Evolutionary conservation across 306 rosid species (phyloP).

Genomic region (Ormosia emarginata): DNA sequence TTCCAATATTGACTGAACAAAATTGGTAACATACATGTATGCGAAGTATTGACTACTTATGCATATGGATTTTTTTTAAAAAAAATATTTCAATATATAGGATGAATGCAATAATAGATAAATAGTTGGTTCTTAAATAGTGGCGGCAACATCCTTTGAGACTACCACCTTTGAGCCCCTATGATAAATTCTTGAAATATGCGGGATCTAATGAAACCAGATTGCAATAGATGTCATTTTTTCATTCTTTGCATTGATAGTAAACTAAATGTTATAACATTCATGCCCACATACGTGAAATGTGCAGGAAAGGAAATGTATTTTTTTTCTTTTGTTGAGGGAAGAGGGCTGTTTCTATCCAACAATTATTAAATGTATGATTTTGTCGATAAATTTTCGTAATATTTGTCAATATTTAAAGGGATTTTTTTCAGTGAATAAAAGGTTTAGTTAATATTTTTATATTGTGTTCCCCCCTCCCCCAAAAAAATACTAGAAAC

Average conservation of each 20-base stretch:
- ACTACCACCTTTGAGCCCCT: conserved; percentile 94
- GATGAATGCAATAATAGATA: too few relatives aligned
- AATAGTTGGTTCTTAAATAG: too few relatives aligned
- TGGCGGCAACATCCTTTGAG: conserved; percentile 53
- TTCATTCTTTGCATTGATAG: conserved; percentile 48
- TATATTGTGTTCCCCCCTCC: not conserved
- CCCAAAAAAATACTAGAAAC: not conserved
- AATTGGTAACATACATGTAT: too few relatives aligned
- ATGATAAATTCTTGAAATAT: conserved; percentile 89
- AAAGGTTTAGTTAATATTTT: not conserved
- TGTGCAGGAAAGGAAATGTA: not conserved
- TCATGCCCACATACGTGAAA: conserved; percentile 25
- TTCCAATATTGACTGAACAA: too few relatives aligned
- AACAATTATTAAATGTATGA: conserved; percentile 6
- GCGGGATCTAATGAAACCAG: conserved; percentile 64
- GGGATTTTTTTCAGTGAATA: not conserved
- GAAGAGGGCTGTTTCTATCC: conserved; percentile 1
- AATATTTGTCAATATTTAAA: conserved; percentile 21
- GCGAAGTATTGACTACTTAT: too few relatives aligned
- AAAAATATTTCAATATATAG: too few relatives aligned
- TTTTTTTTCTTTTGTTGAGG: not conserved
- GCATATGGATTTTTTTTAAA: too few relatives aligned
- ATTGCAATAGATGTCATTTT: conserved; percentile 33
- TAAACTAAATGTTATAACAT: conserved; percentile 15
- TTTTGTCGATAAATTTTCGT: conserved; percentile 14